phyloP scores from a whole-genome alignment of 306 rosid genomes.

The Rosa rugosa region DNA sequence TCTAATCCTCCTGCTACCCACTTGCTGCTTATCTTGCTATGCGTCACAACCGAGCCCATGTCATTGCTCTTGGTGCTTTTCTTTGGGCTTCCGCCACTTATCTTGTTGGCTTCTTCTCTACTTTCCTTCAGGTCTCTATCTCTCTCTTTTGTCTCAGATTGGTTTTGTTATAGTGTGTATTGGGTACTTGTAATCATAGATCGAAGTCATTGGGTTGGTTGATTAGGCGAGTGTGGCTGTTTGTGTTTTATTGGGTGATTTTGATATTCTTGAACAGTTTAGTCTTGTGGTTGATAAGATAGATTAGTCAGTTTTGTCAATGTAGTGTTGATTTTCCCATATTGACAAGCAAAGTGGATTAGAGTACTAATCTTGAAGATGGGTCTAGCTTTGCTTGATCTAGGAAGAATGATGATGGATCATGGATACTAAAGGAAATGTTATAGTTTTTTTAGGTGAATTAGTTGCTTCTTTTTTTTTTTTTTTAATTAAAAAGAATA shows the following conservation, averaged over 20 bases:
- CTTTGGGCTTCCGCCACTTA: slow-evolving; percentile 80
- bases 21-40: slow-evolving; percentile 69
- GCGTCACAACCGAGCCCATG: slow-evolving; percentile 70
- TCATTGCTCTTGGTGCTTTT: slow-evolving; percentile 70
- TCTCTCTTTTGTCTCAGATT: background rate
- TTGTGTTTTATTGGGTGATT: background rate
- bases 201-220: background rate
- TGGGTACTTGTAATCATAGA: background rate
- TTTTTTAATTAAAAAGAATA: background rate
- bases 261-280: background rate
- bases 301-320: background rate
- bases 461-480: background rate
- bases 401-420: background rate
- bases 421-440: background rate
- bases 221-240: background rate
- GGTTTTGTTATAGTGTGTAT: background rate
- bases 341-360: background rate
- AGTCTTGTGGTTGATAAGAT: background rate
- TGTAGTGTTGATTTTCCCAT: background rate
- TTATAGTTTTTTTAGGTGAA: background rate
- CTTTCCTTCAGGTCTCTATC: slow-evolving; percentile 54
- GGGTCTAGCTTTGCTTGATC: background rate
- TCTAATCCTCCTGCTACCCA: slow-evolving; percentile 71
- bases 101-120: slow-evolving; percentile 61
- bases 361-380: background rate